phyloP scores from a whole-genome alignment of 257 asterid species.

The Buddleja alternifolia region DNA sequence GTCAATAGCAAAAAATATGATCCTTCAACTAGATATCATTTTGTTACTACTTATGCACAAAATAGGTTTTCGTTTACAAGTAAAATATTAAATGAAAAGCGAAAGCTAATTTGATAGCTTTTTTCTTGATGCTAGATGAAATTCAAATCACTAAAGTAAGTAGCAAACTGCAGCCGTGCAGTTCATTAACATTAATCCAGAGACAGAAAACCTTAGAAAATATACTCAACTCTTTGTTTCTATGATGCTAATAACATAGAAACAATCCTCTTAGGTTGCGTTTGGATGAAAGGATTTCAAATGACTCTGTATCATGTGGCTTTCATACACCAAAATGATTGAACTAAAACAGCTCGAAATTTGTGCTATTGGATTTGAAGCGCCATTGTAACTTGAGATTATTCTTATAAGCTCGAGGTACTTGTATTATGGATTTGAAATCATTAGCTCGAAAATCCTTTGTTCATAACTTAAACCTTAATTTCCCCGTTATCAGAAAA shows the following conservation, averaged over 20 bases:
- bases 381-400: too few relatives aligned
- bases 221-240: background rate
- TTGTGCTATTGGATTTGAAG: too few relatives aligned
- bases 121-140: background rate
- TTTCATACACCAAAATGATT: too few relatives aligned
- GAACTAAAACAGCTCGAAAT: too few relatives aligned
- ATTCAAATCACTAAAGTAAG: background rate
- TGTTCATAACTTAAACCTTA: too few relatives aligned
- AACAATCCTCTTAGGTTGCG: background rate
- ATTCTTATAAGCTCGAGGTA: too few relatives aligned
- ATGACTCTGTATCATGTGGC: too few relatives aligned
- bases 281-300: too few relatives aligned
- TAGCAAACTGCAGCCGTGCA: background rate
- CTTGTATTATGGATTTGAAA: too few relatives aligned
- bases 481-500: too few relatives aligned
- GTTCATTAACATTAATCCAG: background rate
- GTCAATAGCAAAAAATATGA: slow-evolving; percentile 12
- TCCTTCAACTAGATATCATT: slow-evolving; percentile 4
- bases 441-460: too few relatives aligned
- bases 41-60: slow-evolving; percentile 7
- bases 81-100: background rate
- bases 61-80: background rate
- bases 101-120: background rate
- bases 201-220: background rate
- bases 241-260: background rate